Percentiles rank a stretch among this genome's conserved stretches.
phyloP scores from a whole-genome alignment of 331 rosid genomes.

The Quercus tomentella region DNA sequence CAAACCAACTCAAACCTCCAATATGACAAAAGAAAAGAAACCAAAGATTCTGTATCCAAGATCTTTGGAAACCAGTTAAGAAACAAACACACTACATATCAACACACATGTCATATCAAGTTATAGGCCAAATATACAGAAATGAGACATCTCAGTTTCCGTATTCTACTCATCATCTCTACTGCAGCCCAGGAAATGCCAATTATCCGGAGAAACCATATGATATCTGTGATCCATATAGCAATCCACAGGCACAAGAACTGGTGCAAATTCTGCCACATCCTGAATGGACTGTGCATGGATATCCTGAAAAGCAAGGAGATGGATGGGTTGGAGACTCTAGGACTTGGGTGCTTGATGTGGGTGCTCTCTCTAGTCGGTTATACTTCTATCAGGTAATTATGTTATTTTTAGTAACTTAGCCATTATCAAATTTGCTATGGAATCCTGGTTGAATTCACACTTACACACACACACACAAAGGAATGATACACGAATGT shows the following conservation, averaged over 20 bases:
- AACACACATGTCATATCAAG: too few relatives aligned
- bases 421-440: neutral
- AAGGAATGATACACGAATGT: neutral
- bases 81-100: too few relatives aligned
- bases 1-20: neutral
- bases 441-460: neutral
- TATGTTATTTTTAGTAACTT: neutral
- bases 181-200: constrained; percentile 51
- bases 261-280: constrained; percentile 59
- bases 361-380: constrained; percentile 42
- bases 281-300: constrained; percentile 51
- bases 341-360: constrained; percentile 60
- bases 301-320: constrained; percentile 47
- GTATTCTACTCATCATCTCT: constrained; percentile 51
- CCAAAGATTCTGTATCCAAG: neutral
- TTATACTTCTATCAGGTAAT: constrained; percentile 54
- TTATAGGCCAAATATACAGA: too few relatives aligned
- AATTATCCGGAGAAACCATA: constrained; percentile 37
- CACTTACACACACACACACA: neutral
- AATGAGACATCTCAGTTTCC: constrained; percentile 33
- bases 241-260: constrained; percentile 59
- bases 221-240: constrained; percentile 56
- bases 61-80: too few relatives aligned
- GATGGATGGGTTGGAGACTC: constrained; percentile 45
- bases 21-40: neutral